phyloP scores from a whole-genome alignment of 2,329 filamentous ascomycete species.

The Coniochaeta prunicola region DNA sequence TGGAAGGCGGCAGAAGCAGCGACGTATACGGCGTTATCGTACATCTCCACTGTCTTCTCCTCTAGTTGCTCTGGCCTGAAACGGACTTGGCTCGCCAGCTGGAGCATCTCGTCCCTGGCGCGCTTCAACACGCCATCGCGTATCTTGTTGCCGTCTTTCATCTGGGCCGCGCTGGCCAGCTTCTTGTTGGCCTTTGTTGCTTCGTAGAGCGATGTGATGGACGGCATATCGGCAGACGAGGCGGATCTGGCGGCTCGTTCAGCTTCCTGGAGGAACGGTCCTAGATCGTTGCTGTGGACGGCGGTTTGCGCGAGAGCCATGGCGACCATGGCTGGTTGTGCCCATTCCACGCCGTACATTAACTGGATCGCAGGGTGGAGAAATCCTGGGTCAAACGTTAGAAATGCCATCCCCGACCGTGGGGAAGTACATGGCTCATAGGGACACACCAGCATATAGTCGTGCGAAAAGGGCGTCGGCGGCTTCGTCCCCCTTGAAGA shows the following conservation, averaged over 20 bases:
- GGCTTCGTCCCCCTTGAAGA: conserved; percentile 59
- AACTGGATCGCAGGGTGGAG: conserved; percentile 79
- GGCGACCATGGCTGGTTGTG: conserved; percentile 73
- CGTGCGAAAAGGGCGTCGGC: conserved; percentile 64
- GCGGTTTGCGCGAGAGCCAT: conserved; percentile 72
- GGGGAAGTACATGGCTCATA: not conserved
- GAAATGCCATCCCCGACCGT: conserved; percentile 11
- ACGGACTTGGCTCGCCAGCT: conserved; percentile 50
- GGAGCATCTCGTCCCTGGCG: conserved; percentile 56
- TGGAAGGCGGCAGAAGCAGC: conserved; percentile 51
- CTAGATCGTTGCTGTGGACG: conserved; percentile 55
- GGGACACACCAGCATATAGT: conserved; percentile 51
- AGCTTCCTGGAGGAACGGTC: conserved; percentile 42
- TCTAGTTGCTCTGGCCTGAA: conserved; percentile 50
- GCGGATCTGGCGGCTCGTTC: conserved; percentile 38
- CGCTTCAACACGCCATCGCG: conserved; percentile 60
- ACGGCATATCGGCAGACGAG: conserved; percentile 22
- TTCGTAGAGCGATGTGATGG: conserved; percentile 54
- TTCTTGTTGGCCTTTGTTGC: conserved; percentile 49
- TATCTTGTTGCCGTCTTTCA: conserved; percentile 54
- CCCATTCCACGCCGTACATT: conserved; percentile 77
- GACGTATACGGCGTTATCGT: conserved; percentile 50
- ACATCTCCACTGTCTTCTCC: conserved; percentile 54
- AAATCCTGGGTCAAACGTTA: conserved; percentile 39
- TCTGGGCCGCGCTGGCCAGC: conserved; percentile 44